Evolutionary conservation across 768 basidiomycete species (phyloP), one percentile per base, ranked within the genome.

Genomic region (Leccinum boreale): DNA sequence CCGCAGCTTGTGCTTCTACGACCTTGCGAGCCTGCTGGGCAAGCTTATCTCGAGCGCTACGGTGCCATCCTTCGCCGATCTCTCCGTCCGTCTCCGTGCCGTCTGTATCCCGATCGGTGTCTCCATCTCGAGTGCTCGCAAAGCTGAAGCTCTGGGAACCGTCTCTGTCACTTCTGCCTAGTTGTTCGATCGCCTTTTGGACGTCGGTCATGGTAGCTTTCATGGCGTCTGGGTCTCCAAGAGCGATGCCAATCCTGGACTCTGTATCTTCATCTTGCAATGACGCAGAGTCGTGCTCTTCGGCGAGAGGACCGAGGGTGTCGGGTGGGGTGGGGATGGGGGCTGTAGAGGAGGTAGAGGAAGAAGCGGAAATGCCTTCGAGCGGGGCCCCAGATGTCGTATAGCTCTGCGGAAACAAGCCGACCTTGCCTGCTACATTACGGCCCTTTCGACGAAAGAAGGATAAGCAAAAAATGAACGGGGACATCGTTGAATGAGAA

Each of bases 381-480:
- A 67, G 65, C 4, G 85, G 81, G 0, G 82, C 80, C 2, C 75
- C 78, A 4, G 83, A 75, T 0, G 90, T 80, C 0, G 95, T 96
- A 67, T 98, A 98, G 60, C 84, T 87, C 65, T 89, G 81, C 3
- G 97, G 97, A 67, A 99, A 98, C 11, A 99, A 77, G 3, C 97
- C 97, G n/a, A 82, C 75, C 70, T 86, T 86, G 5, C 95, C 96
- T 12, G 83, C 77, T 6, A 81, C 70, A 73, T 94, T 97, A 35
- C 89, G 86, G 15, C 95, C 94, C 92, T 94, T 60, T 55, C 54
- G 61, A 57, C 58, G 59, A 51, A 68, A 36, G 45, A 53, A 46
- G 24, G 62, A 56, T 70, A 56, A 61, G 66, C 66, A 69, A 42
- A 53, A 53, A 52, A 64, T 62, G 68, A 61, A 60, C 60, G 60